Base-by-base conservation (phyloP, 2,329 filamentous ascomycete species). In the Xylaria sp. region DNA sequence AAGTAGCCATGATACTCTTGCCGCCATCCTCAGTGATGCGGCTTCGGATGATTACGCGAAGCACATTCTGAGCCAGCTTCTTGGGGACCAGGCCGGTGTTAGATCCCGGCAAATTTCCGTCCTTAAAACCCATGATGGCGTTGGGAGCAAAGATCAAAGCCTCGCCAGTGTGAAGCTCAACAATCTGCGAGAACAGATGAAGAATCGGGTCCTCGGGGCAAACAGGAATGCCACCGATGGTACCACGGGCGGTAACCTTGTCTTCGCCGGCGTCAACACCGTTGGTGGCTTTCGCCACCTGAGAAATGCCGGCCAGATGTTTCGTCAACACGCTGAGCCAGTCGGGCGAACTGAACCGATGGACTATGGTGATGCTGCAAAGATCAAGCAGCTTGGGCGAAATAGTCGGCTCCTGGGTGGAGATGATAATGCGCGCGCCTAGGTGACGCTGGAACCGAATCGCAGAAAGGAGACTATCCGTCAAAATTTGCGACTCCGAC, bases 381-480 rank as follows among this genome's bases (percentile, higher is more conserved):
- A 93, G 76, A 56, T 91, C 88, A 0, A 93, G 78, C 0, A 94
- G 78, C 13, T 80, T 79, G 0, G 85, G 83, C 0, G 86, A 87
- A 3, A 92, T 79, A 0, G 87, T 90, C 0, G 89, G 90, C 67
- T 93, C 90, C 68, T 94, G 89, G 0, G 89, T 93, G 0, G 88
- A 86, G 37, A 93, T 86, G 48, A 93, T 70, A 3, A 92, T 78
- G 0, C 89, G 80, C 0, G 82, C 79, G 0, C 80, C 89, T 0
- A 85, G 73, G 68, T 93, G 90, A 0, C 89, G 84, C 71, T 93
- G 89, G 16, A 87, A 77, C 0, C 89, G 82, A 64, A 93, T 87
- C 0, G 83, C 81, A 0, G 78, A 76, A 0, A 90, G 75, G 0
- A 92, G 76, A 0, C 78, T 78, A 4, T 87, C 78, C 0, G 87